Conservation (phyloP, 2,329 filamentous ascomycete genomes). For the Sporothrix protearum region DNA sequence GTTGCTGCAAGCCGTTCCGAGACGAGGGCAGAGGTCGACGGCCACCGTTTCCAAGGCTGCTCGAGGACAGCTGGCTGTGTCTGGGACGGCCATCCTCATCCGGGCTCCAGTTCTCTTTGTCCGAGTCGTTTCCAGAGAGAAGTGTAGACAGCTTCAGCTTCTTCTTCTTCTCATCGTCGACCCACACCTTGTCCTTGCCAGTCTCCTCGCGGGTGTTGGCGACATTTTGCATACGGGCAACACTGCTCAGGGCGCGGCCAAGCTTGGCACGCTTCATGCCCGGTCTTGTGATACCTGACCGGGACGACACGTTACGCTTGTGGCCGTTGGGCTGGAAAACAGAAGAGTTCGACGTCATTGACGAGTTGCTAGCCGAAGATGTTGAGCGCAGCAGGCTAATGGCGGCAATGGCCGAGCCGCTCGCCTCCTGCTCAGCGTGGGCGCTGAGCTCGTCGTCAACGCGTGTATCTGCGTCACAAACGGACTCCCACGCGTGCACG, state of each 20-base stretch:
- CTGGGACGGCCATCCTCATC: slow-evolving; percentile 46
- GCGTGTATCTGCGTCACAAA: slow-evolving; percentile 74
- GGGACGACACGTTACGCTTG: slow-evolving; percentile 59
- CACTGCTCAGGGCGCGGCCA: slow-evolving; percentile 57
- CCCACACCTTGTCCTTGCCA: slow-evolving; percentile 33
- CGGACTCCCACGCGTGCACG: slow-evolving; percentile 86
- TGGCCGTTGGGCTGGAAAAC: slow-evolving; percentile 54
- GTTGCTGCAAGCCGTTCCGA: slow-evolving; percentile 31
- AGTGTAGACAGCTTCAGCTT: slow-evolving; percentile 44
- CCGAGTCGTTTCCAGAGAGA: slow-evolving; percentile 66
- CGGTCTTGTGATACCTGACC: slow-evolving; percentile 33
- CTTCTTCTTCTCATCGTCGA: slow-evolving; percentile 36
- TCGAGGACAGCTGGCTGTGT: slow-evolving; percentile 29
- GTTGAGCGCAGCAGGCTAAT: slow-evolving; percentile 77
- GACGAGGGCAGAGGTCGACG: slow-evolving; percentile 40
- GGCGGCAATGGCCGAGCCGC: slow-evolving; percentile 73
- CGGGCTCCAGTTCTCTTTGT: slow-evolving; percentile 88
- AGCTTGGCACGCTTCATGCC: slow-evolving; percentile 61
- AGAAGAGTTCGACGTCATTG: slow-evolving; percentile 34
- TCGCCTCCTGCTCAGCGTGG: slow-evolving; percentile 77
- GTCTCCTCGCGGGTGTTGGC: slow-evolving; percentile 36
- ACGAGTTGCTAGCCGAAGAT: slow-evolving; percentile 45
- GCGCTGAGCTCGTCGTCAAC: slow-evolving; percentile 67
- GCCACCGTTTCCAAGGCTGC: slow-evolving; percentile 32
- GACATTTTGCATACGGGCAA: slow-evolving; percentile 56